Evolutionary conservation across 2,329 filamentous ascomycete genomes (phyloP), one percentile per base, ranked within the genome.

Genomic region (Rosellinia necatrix): DNA sequence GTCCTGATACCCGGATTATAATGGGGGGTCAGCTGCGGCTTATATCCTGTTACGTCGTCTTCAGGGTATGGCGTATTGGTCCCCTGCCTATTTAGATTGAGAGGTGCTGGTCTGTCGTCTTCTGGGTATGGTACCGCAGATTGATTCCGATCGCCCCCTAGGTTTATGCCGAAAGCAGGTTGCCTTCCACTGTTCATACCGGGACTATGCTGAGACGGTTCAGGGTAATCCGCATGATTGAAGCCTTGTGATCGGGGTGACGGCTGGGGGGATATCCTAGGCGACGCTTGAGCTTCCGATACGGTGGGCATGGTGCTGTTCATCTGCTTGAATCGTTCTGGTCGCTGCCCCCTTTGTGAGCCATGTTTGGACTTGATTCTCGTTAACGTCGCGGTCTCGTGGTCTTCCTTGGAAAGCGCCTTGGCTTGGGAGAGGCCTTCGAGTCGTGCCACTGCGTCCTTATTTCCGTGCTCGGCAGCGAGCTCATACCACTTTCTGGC

Each of bases 401-500:
- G 94, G 68, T 97, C 94, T 64, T 88, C 84, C 75, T 92, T 92
- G 2, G 91, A 96, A 42, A 97, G 79, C 3, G 90, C 90, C 73
- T 91, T 91, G 53, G 91, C 89, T 65, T 90, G 86, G 42, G 85
- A 87, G 49, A 99, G 86, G 47, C 90, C 92, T 44, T 96, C 90
- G 54, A 99, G 85, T 38, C 94, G 86, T 41, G 82, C 83, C 44
- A 85, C 77, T 10, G 94, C 94, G 73, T 99, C 94, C 66, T 90
- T 89, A 74, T 97, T 99, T 30, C 93, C 94, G 68, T 93, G 91
- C 27, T 90, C 88, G 25, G 92, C 89, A 6, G 94, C 93, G 68
- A 91, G 87, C 63, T 89, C 85, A 71, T 99, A 99, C 94, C 94
- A 99, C 61, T 81, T 85, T 60, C 89, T 81, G 1, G 94, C 93